These are phyloP conservation scores for Blumeria graminis DNA, from an alignment of 2,329 filamentous ascomycete genomes.

Conservation along the genomic window DNA sequence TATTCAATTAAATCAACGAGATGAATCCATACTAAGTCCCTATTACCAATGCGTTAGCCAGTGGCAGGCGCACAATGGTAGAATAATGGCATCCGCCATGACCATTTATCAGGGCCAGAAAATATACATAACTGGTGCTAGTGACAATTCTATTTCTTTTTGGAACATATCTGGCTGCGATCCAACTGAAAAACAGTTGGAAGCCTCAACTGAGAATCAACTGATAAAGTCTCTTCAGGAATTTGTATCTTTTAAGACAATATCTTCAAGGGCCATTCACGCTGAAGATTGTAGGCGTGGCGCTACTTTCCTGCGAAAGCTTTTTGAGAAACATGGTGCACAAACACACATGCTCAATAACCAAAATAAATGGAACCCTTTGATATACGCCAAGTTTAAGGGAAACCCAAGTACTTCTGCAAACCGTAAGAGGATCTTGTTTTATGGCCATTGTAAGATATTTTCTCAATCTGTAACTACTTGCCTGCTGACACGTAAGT, in stretches of 20 bases:
- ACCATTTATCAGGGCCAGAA: conserved; percentile 44
- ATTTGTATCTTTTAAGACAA: conserved; percentile 77
- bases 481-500: conserved; percentile 1
- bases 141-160: conserved; percentile 69
- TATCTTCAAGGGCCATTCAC: conserved; percentile 69
- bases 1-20: conserved; percentile 32
- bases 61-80: conserved; percentile 67
- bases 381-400: conserved; percentile 77
- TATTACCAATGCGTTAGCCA: conserved; percentile 59
- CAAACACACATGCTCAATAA: conserved; percentile 78
- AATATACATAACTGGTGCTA: conserved; percentile 87
- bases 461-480: background rate
- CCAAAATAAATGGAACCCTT: conserved; percentile 53
- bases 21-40: conserved; percentile 34
- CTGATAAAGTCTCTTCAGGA: conserved; percentile 52
- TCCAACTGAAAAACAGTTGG: conserved; percentile 7
- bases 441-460: conserved; percentile 63
- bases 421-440: conserved; percentile 64
- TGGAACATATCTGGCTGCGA: conserved; percentile 44
- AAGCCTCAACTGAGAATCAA: conserved; percentile 22
- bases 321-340: conserved; percentile 83
- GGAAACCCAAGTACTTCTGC: conserved; percentile 43
- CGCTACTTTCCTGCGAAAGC: conserved; percentile 66
- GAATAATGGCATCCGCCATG: conserved; percentile 65
- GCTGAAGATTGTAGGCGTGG: conserved; percentile 81